Evolutionary conservation across 768 basidiomycete species (phyloP).

Genomic region (Lentinula guzmanii): DNA sequence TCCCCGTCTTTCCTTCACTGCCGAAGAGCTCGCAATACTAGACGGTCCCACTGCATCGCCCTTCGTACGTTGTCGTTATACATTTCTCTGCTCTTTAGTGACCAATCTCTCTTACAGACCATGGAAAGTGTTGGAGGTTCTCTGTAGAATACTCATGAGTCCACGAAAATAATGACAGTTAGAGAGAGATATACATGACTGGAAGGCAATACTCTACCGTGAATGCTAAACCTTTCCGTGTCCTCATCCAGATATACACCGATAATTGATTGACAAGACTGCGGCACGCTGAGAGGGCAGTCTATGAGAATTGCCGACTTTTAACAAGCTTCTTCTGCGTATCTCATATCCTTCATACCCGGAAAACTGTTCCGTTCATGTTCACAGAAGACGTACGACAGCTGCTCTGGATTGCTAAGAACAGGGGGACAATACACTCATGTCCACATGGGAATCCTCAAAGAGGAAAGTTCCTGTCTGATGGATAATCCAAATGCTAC

Average conservation of each 20-base stretch:
- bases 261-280: no score
- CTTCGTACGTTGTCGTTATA: conserved; percentile 51
- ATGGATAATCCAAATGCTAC: neutral
- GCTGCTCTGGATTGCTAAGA: neutral
- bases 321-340: neutral
- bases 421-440: neutral
- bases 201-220: no score
- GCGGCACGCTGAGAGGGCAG: no score
- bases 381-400: neutral
- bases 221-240: no score
- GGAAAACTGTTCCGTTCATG: neutral
- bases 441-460: neutral
- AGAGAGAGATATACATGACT: no score
- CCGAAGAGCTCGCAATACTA: conserved; percentile 75
- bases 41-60: conserved; percentile 86
- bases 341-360: neutral
- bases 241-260: no score
- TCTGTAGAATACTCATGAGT: neutral
- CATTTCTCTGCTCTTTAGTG: neutral
- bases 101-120: conserved; percentile 44
- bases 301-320: no score
- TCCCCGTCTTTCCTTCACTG: conserved; percentile 68
- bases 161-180: neutral
- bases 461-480: neutral
- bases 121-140: conserved; percentile 7